phyloP scores from a whole-genome alignment of 257 asterid species.

The Fraxinus quadrangulata region DNA sequence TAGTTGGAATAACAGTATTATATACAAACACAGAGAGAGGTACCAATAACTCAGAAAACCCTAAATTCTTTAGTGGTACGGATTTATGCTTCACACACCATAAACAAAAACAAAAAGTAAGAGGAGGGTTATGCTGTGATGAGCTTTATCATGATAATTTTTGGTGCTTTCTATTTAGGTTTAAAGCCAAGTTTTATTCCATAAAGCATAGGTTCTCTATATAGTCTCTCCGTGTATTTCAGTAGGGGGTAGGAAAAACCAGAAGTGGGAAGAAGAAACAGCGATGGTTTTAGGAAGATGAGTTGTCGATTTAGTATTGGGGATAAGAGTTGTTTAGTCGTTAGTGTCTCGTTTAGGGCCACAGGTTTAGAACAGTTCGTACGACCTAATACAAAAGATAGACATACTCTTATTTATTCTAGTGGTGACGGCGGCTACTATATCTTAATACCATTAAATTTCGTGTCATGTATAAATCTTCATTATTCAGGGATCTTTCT shows the following conservation, averaged over 20 bases:
- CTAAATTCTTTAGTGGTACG: conserved; percentile 28
- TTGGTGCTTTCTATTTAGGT: conserved; percentile 37
- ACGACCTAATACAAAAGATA: conserved; percentile 13
- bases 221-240: neutral
- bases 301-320: conserved; percentile 57
- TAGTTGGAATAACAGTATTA: too few species aligned
- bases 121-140: neutral
- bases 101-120: neutral
- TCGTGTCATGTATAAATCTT: neutral
- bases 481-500: neutral
- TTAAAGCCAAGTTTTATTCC: conserved; percentile 13
- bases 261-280: conserved; percentile 19
- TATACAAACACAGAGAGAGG: too few species aligned
- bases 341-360: conserved; percentile 27
- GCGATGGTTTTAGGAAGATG: conserved; percentile 22
- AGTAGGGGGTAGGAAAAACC: conserved; percentile 6
- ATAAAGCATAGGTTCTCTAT: conserved; percentile 23
- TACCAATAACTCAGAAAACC: conserved; percentile 26
- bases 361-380: conserved; percentile 16
- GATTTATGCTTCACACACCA: neutral
- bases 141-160: conserved; percentile 3
- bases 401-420: neutral
- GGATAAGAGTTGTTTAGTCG: conserved; percentile 8
- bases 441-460: neutral
- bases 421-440: neutral